These are phyloP conservation scores for Ophiosphaerella korrae DNA, from an alignment of 2,329 filamentous ascomycete genomes.

Conservation along the genomic window DNA sequence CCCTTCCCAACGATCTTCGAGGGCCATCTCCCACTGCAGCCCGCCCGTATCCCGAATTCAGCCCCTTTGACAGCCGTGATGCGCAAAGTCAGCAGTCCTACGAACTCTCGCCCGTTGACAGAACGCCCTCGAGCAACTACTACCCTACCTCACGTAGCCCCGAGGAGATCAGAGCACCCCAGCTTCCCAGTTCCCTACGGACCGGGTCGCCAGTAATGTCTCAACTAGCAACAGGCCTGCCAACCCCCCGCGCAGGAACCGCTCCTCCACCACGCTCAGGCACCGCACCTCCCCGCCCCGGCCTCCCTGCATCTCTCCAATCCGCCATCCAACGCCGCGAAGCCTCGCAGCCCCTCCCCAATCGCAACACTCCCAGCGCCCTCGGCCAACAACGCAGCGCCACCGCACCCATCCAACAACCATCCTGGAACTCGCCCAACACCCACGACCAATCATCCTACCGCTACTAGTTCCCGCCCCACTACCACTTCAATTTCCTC, in stretches of 20 bases:
- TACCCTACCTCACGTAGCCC: slow-evolving; percentile 25
- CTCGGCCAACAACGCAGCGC: slow-evolving; percentile 40
- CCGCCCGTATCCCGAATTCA: slow-evolving; percentile 35
- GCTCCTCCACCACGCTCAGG: slow-evolving; percentile 29
- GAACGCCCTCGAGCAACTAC: slow-evolving; percentile 26
- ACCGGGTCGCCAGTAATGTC: slow-evolving; percentile 36
- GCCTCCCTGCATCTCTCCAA: slow-evolving; percentile 39
- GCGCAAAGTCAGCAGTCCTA: slow-evolving; percentile 34
- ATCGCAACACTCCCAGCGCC: slow-evolving; percentile 31
- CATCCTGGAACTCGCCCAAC: slow-evolving; percentile 29
- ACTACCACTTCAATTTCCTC: not conserved
- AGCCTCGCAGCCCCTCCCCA: slow-evolving; percentile 38
- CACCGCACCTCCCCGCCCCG: slow-evolving; percentile 40
- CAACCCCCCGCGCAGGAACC: slow-evolving; percentile 21
- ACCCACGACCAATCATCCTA: slow-evolving; percentile 11
- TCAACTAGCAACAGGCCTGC: slow-evolving; percentile 23
- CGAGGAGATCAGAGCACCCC: slow-evolving; percentile 30
- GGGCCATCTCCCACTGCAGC: slow-evolving; percentile 13
- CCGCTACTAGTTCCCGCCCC: slow-evolving; percentile 11
- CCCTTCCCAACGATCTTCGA: slow-evolving; percentile 24
- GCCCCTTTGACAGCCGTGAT: slow-evolving; percentile 37
- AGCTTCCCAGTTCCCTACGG: slow-evolving; percentile 32
- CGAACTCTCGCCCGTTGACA: slow-evolving; percentile 44
- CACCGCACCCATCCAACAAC: slow-evolving; percentile 41
- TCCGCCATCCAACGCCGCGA: slow-evolving; percentile 46